Conservation (phyloP, 2,329 filamentous ascomycete genomes). For the Fusarium beomiforme region DNA sequence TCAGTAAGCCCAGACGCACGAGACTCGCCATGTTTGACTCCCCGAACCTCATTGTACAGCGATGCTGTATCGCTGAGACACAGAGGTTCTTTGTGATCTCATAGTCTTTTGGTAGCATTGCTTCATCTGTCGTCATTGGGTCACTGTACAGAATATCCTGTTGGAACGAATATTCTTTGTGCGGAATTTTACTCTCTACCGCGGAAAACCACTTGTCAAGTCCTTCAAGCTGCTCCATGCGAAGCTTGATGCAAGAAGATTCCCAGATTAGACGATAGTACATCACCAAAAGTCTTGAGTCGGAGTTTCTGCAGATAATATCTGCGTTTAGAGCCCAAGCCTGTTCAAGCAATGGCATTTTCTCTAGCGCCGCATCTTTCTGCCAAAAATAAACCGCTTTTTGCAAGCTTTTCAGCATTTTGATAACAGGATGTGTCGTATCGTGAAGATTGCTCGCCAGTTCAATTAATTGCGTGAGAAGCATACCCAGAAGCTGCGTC, state of each 20-base stretch:
- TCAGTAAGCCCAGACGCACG: neutral
- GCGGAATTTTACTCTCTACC: neutral
- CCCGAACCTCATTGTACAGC: neutral
- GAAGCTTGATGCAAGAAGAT: neutral
- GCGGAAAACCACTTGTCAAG: constrained; percentile 13
- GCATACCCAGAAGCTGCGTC: constrained; percentile 1
- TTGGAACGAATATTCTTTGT: neutral
- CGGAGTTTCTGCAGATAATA: neutral
- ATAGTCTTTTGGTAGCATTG: neutral
- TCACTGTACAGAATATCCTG: neutral
- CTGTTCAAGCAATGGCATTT: neutral
- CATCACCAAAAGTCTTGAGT: neutral
- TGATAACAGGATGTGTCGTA: neutral
- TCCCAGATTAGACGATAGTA: constrained; percentile 26
- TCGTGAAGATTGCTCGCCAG: neutral
- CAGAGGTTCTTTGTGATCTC: constrained; percentile 6
- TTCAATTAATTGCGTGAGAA: neutral
- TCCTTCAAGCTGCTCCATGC: neutral
- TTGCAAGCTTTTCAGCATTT: neutral
- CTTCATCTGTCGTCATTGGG: neutral
- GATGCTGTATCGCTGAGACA: constrained; percentile 20
- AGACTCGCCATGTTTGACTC: neutral
- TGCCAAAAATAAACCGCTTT: neutral
- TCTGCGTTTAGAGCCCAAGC: constrained; percentile 14
- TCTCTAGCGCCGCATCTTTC: neutral